These are phyloP conservation scores for Coprinopsis strossmayeri DNA, from an alignment of 768 basidiomycete genomes.

Conservation along the genomic window DNA sequence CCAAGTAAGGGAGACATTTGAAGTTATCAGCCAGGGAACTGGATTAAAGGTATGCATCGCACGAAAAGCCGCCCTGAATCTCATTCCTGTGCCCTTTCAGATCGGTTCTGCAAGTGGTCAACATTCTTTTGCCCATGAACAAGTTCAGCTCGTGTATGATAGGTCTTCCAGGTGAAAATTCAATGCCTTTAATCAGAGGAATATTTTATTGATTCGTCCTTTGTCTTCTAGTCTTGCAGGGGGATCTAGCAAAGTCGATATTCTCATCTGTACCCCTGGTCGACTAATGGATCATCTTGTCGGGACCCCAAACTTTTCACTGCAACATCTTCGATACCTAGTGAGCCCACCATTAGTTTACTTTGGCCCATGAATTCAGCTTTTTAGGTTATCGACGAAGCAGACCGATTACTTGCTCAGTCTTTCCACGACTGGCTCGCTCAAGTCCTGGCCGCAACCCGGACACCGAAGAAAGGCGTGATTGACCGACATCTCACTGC, in stretches of 20 bases:
- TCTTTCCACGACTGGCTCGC: conserved; percentile 95
- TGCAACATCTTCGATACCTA: conserved; percentile 93
- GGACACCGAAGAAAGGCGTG: conserved; percentile 16
- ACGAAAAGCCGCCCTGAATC: too few species aligned
- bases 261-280: conserved; percentile 94
- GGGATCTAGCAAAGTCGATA: conserved; percentile 88
- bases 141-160: conserved; percentile 69
- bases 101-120: conserved; percentile 87
- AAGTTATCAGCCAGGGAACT: conserved; percentile 76
- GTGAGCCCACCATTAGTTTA: conserved; percentile 35
- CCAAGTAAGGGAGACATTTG: conserved; percentile 92
- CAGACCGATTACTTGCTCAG: conserved; percentile 90
- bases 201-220: neutral
- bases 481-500: neutral
- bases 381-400: conserved; percentile 91
- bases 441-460: conserved; percentile 74
- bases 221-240: conserved; percentile 54
- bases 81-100: too few species aligned
- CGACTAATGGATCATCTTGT: conserved; percentile 90
- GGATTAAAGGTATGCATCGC: conserved; percentile 65
- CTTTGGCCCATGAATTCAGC: neutral
- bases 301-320: conserved; percentile 81
- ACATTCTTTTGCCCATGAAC: conserved; percentile 91
- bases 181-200: neutral
- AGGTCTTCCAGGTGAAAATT: conserved; percentile 36